Conservation (phyloP, 768 basidiomycete species). For the Tricholoma flavovirens region DNA sequence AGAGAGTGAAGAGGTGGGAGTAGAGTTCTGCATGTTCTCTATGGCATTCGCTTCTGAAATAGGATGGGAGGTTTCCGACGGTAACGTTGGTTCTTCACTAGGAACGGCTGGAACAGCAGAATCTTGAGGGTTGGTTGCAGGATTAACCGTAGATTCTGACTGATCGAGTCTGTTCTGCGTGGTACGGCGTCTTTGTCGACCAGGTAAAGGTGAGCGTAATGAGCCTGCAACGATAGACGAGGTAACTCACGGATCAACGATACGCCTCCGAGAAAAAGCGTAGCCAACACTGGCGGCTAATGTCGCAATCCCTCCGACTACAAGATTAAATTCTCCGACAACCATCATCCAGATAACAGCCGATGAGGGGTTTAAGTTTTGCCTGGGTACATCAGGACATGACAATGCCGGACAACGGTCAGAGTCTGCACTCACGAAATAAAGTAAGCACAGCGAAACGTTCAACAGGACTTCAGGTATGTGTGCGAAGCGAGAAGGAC, state of each 20-base stretch:
- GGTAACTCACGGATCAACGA: slow-evolving; percentile 24
- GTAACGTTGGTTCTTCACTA: background rate
- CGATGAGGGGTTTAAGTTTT: background rate
- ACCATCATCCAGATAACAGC: slow-evolving; percentile 34
- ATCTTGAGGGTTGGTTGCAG: background rate
- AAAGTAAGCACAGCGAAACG: background rate
- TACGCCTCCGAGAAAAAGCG: slow-evolving; percentile 42
- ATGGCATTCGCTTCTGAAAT: background rate
- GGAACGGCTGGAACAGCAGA: background rate
- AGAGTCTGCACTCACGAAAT: background rate
- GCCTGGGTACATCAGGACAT: background rate
- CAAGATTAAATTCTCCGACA: slow-evolving; percentile 47
- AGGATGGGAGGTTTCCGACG: background rate
- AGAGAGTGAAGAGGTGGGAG: background rate
- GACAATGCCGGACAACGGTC: background rate
- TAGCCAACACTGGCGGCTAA: slow-evolving; percentile 58
- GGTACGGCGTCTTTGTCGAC: slow-evolving; percentile 5
- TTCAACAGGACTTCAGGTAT: background rate
- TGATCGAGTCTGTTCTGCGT: slow-evolving; percentile 4
- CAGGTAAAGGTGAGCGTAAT: slow-evolving; percentile 4
- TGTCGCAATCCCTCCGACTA: slow-evolving; percentile 52
- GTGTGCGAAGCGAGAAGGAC: background rate
- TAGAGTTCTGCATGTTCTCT: background rate
- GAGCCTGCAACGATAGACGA: slow-evolving; percentile 1
- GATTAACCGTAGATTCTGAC: background rate